A percentile compares a stretch with the other conserved stretches of the same genome.
Conservation (phyloP, 2,329 filamentous ascomycete species). For the Aspergillus ochraceus region DNA sequence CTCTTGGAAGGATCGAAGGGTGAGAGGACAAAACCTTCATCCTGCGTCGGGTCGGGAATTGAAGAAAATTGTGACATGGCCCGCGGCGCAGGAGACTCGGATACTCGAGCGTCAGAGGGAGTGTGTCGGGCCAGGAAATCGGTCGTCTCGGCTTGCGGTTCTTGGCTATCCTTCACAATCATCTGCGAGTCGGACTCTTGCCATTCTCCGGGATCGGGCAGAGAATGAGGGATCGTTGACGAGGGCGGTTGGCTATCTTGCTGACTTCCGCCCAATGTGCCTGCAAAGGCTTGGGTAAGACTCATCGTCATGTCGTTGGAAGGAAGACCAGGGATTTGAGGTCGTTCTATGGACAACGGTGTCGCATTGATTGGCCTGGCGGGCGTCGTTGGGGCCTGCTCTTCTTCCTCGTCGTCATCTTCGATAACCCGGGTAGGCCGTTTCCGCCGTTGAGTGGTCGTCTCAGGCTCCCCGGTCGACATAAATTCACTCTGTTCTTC, state of each 20-base stretch:
- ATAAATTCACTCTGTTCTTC: slow-evolving; percentile 25
- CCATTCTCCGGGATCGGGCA: slow-evolving; percentile 59
- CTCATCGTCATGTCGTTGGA: slow-evolving; percentile 56
- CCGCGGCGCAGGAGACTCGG: slow-evolving; percentile 36
- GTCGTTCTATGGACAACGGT: slow-evolving; percentile 40
- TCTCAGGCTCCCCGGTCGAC: slow-evolving; percentile 46
- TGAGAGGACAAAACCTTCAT: slow-evolving; percentile 71
- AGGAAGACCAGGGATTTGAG: slow-evolving; percentile 67
- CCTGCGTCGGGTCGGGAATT: slow-evolving; percentile 75
- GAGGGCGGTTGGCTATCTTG: slow-evolving; percentile 49
- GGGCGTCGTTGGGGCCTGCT: slow-evolving; percentile 32
- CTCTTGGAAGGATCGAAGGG: slow-evolving; percentile 67
- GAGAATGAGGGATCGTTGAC: slow-evolving; percentile 44
- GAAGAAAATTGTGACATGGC: slow-evolving; percentile 65
- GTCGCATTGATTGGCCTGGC: slow-evolving; percentile 29
- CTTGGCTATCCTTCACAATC: slow-evolving; percentile 59
- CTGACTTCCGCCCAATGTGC: slow-evolving; percentile 73
- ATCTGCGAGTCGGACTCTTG: slow-evolving; percentile 64
- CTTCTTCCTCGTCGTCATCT: slow-evolving; percentile 64
- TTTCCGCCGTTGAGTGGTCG: slow-evolving; percentile 53
- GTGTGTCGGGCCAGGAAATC: slow-evolving; percentile 47
- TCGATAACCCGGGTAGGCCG: slow-evolving; percentile 60
- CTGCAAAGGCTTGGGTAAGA: slow-evolving; percentile 86
- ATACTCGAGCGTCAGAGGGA: slow-evolving; percentile 33
- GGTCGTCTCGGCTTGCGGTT: slow-evolving; percentile 39